These are phyloP conservation scores for Colletotrichum orbiculare DNA, from an alignment of 2,329 filamentous ascomycete genomes.

Conservation along the genomic window DNA sequence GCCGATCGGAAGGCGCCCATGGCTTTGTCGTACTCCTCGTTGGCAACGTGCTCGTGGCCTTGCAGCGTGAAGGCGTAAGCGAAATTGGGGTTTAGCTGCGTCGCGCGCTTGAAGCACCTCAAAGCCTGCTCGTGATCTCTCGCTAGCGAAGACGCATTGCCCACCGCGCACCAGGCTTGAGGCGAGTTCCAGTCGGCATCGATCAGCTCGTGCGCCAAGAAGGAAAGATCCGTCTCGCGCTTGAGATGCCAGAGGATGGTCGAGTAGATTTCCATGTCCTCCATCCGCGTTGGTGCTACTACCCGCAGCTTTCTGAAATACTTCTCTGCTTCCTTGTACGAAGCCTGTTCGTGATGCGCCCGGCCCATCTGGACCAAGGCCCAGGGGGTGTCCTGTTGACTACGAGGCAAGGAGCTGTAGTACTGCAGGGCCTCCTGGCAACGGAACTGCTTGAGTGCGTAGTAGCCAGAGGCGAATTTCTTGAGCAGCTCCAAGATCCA, in stretches of 20 bases:
- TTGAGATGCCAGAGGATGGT: conserved; percentile 99
- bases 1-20: conserved; percentile 87
- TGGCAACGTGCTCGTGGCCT: conserved; percentile 93
- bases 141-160: conserved; percentile 93
- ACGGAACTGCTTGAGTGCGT: conserved; percentile 81
- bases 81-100: conserved; percentile 88
- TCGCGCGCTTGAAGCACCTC: conserved; percentile 93
- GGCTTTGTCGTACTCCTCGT: conserved; percentile 97
- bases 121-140: conserved; percentile 95
- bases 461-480: conserved; percentile 84
- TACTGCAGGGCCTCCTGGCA: conserved; percentile 80
- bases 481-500: conserved; percentile 84
- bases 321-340: conserved; percentile 87
- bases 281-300: conserved; percentile 82
- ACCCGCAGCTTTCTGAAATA: conserved; percentile 84
- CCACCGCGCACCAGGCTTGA: conserved; percentile 94
- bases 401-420: conserved; percentile 75
- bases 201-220: conserved; percentile 89
- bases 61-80: conserved; percentile 96
- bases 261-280: conserved; percentile 98
- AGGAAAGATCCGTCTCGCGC: conserved; percentile 89
- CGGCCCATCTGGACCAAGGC: conserved; percentile 91
- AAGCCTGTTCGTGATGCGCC: conserved; percentile 89
- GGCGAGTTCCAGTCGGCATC: conserved; percentile 90
- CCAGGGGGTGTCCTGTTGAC: conserved; percentile 92